These are phyloP conservation scores for Pleoardoris graminearum DNA, from an alignment of 2,329 filamentous ascomycete genomes.

Conservation along the genomic window DNA sequence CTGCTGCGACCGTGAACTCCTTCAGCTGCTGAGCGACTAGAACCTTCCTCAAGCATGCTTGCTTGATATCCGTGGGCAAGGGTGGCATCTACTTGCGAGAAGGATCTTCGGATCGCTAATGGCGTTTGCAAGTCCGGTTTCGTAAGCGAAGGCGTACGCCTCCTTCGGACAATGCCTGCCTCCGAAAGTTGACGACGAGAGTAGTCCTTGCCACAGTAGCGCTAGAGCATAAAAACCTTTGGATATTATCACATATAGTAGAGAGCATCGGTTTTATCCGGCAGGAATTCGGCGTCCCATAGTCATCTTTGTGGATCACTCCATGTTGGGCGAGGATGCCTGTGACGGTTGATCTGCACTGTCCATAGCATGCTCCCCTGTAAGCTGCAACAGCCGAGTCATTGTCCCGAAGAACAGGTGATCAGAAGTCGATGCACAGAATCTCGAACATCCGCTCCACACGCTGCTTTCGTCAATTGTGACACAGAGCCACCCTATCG, in stretches of 20 bases:
- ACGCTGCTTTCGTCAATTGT: background rate
- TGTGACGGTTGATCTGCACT: background rate
- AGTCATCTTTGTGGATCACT: background rate
- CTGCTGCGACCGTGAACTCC: background rate
- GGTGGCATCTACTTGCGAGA: background rate
- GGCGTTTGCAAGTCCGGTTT: background rate
- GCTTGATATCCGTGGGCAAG: background rate
- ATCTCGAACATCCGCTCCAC: background rate
- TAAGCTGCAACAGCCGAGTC: constrained; percentile 1
- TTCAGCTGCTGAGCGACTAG: background rate
- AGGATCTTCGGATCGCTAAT: constrained; percentile 3
- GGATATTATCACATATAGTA: background rate
- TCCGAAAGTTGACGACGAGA: background rate
- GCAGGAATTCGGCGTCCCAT: background rate
- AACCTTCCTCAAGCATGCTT: background rate
- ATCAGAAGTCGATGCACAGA: background rate
- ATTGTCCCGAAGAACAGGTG: constrained; percentile 2
- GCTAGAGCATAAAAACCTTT: background rate
- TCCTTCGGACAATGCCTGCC: background rate
- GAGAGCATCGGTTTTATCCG: background rate
- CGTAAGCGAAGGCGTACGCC: constrained; percentile 1
- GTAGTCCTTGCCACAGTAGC: background rate
- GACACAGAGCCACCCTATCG: background rate
- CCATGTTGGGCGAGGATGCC: background rate
- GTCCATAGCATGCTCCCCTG: background rate